Base-by-base conservation (phyloP, 305 asterid genomes). In the Fraxinus paxiana region DNA sequence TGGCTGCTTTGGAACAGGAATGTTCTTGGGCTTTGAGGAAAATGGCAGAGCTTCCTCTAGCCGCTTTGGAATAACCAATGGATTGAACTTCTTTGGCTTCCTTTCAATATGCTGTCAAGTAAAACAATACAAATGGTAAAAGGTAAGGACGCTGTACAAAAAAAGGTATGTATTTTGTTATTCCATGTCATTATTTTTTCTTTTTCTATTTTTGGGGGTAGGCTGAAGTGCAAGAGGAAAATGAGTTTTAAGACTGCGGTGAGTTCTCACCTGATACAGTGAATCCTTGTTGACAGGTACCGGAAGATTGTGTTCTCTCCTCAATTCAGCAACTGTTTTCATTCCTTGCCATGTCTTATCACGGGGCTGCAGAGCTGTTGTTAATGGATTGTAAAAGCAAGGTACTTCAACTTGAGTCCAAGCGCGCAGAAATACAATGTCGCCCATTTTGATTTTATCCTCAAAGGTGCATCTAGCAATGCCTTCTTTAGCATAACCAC, bases 401-500 rank as follows among this genome's bases (percentile, higher is more conserved):
- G 99, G 99, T 80, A 94, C 94, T 81, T 96, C 99, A 73, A 96
- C 98, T 87, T 91, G 97, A 84, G 94, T 91, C 99, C 98, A 96
- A 59, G 97, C 99, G 79, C 97, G 99, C 89, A 94, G 86, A 88
- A 96, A 96, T 15, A 94, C 97, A 20, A 88, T 89, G 85, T 96
- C 99, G 6, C 97, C 89, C 97, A 84, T 96, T 83, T 94, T 93
- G 13, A 96, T 92, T 86, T 75, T 94, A 89, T 92, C 99, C 90
- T 92, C 98, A 65, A 94, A 96, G 54, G 99, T 96, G 89, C 99
- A 96, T 90, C 99, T 91, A 54, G 95, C 97, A 84, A 96, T 92
- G 82, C 97, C 99, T 82, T 93, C 97, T 87, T 91, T 92, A 26
- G 89, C 85, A 78, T 51, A 73, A 65, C 96, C 98, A 35, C 97